These are phyloP conservation scores for Alternaria novae-zelandiae DNA, from an alignment of 2,329 filamentous ascomycete species.

Conservation along the genomic window DNA sequence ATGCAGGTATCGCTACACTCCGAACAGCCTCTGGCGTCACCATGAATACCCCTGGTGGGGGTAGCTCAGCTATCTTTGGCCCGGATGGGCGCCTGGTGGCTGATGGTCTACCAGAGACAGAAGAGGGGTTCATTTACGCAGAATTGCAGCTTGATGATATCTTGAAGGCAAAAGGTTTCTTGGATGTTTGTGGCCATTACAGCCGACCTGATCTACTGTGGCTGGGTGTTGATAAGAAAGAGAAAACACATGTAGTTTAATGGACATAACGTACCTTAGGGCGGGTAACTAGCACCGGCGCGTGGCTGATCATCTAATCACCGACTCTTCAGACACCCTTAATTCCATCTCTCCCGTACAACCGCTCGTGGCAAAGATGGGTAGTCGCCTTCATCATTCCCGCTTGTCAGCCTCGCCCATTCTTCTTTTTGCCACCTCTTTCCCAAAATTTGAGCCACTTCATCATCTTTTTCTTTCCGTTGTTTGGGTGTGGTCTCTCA, in stretches of 20 bases:
- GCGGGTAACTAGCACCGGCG: no score
- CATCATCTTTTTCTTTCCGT: no score
- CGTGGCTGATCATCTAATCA: no score
- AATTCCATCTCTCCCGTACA: no score
- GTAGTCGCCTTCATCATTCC: no score
- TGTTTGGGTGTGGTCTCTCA: no score
- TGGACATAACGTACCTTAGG: not conserved
- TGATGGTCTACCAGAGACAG: constrained; percentile 45
- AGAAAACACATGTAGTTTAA: constrained; percentile 21
- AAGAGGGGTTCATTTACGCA: constrained; percentile 59
- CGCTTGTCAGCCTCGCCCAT: no score
- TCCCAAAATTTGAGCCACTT: no score
- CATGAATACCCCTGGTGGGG: constrained; percentile 55
- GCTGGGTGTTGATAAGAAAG: constrained; percentile 52
- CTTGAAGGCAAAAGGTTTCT: constrained; percentile 51
- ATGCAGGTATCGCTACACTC: constrained; percentile 54
- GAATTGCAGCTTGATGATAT: constrained; percentile 58
- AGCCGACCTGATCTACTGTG: constrained; percentile 60
- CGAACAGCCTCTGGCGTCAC: constrained; percentile 50
- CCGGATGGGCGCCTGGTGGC: constrained; percentile 59
- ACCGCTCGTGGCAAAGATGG: no score
- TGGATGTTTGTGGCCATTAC: constrained; percentile 59
- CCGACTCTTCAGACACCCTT: fast-evolving
- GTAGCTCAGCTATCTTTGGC: constrained; percentile 57
- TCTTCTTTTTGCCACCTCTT: no score